Base-by-base conservation (phyloP, 2,329 filamentous ascomycete species). In the Myriangium duriaei region DNA sequence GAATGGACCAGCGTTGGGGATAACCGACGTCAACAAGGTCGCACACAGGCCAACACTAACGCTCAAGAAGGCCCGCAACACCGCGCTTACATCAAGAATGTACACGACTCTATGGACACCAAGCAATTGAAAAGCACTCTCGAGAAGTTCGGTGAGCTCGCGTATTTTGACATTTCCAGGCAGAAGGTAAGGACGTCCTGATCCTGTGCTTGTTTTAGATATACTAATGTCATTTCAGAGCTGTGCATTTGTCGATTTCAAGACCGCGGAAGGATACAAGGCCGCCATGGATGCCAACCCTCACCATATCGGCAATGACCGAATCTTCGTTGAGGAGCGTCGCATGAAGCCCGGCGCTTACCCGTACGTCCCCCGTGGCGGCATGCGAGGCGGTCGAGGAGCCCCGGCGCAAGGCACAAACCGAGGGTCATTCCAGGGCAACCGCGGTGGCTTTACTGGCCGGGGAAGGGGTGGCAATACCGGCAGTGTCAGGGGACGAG, bases 231-330 rank as follows among this genome's bases (percentile, higher is more conserved):
- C 14, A 5, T 4, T 10, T 16, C 55, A 93, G 88, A 95, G 91
- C 71, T 95, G 86, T 55, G 91, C 91, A 16, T 96, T 96, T 56
- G 84, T 95, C 43, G 91, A 98, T 60, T 98, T 91, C 61, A 81
- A 78, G 55, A 81, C 79, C 32, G 57, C 75, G 14, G 76, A 86
- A 39, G 85, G 76, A 32, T 95, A 93, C 63, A 74, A 84, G 58
- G 80, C 82, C 45, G 91, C 91, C 30, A 71, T 84, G 26, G 74
- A 74, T 44, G 81, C 79, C 49, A 96, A 92, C 65, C 88, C 88
- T 24, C 85, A 93, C 63, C 72, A 73, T 31, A 74, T 98, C 46
- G 83, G 81, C 51, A 81, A 77, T 49, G 81, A 94, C 60, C 78
- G 75, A 52, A 80, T 98, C 51, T 70, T 75, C 45, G 81, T 98